Base-by-base conservation (phyloP, 2,329 filamentous ascomycete species). In the Ophiostoma sp. region DNA sequence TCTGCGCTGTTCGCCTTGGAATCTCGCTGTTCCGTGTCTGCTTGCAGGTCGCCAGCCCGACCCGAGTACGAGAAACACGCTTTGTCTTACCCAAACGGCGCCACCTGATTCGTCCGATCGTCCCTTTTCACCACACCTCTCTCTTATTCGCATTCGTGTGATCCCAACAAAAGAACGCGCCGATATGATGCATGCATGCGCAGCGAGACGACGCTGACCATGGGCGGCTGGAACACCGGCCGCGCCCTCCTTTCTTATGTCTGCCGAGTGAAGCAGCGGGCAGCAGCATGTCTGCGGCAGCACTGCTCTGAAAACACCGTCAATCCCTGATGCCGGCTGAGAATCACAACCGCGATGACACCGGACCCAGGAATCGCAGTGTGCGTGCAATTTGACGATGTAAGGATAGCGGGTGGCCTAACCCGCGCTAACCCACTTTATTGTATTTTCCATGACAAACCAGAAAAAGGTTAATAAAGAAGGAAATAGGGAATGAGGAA, bases 121-220 rank as follows among this genome's bases (percentile, higher is more conserved):
- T 38, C 36, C 60, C 52, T 68, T 49, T 58, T 52, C 18, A 52
- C n/a, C 49, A 55, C 49, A 55, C 49, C 49, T 8, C 47, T 40
- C 52, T 67, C 68, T 69, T 69, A 67, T 67, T 69, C 68, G 68
- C 62, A 67, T 70, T 70, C 69, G 64, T 65, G 27, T 27, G 27
- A 45, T 55, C 55, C 64, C 67, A 69, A 69, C 67, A 60, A 60
- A 60, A 38, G 27, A 8, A n/a, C n/a, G 18, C 14, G 27, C 2
- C 27, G 27, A 27, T 52, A 7, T 4, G 18, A 27, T 3, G 49
- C n/a, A 55, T 7, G 18, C 12, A 3, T 16, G 27, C 16, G 27
- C 55, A 60, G 55, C 11, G 27, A 60, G 11, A 18, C 5, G 49
- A 11, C 49, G 49, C 8, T 16, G 7, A 7, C 7, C n/a, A 52